phyloP scores from a whole-genome alignment of 768 basidiomycete species.

The Agaricus blazei region DNA sequence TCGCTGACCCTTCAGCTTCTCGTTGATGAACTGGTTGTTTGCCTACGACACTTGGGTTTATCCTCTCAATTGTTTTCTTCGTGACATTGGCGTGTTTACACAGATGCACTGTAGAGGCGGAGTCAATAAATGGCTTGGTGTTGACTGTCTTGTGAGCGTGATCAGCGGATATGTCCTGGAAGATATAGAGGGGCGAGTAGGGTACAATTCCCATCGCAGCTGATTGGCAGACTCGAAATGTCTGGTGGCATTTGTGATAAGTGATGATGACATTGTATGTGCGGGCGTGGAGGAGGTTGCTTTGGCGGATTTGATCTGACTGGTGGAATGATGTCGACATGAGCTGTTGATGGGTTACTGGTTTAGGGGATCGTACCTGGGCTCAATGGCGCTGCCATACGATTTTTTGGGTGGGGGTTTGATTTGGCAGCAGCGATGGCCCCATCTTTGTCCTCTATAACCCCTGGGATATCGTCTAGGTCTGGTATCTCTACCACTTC shows the following conservation, averaged over 20 bases:
- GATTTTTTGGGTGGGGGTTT: constrained; percentile 18
- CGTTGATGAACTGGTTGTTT: constrained; percentile 65
- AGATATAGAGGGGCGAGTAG: constrained; percentile 89
- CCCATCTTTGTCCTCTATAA: constrained; percentile 83
- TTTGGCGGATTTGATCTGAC: constrained; percentile 60
- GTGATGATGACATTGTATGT: constrained; percentile 99
- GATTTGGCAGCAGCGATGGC: constrained; percentile 65
- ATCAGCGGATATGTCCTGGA: constrained; percentile 96
- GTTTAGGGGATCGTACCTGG: constrained; percentile 36
- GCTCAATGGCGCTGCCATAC: constrained; percentile 28
- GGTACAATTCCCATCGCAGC: constrained; percentile 93
- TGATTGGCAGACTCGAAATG: constrained; percentile 94
- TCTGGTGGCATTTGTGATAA: constrained; percentile 99
- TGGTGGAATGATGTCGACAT: constrained; percentile 19
- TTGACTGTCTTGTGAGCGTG: constrained; percentile 99
- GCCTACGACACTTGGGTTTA: constrained; percentile 85
- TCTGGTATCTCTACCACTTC: constrained; percentile 98
- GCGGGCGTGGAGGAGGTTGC: constrained; percentile 89
- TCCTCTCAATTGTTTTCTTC: constrained; percentile 99
- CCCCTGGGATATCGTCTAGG: constrained; percentile 61
- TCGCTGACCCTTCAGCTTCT: constrained; percentile 36
- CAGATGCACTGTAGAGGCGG: constrained; percentile 85
- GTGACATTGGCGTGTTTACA: constrained; percentile 99
- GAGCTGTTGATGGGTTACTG: not conserved
- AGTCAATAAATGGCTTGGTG: constrained; percentile 96